phyloP scores from a whole-genome alignment of 1,284 basidiomycete species.

The Cryptococcus depauperatus region DNA sequence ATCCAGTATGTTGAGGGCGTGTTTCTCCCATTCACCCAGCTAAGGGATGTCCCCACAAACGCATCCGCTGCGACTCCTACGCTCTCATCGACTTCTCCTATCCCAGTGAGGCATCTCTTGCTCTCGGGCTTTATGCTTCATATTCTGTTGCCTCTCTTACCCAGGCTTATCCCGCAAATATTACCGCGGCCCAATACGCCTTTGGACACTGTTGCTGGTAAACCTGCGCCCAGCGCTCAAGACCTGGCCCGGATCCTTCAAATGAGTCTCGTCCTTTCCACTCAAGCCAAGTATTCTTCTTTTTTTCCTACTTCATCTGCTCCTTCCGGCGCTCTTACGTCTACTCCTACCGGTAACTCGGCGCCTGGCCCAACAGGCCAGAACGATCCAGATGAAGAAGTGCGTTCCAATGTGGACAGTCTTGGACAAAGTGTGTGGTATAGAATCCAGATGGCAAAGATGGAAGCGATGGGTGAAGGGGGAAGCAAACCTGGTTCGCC shows the following conservation, averaged over 20 bases:
- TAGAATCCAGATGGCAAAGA: constrained; percentile 16
- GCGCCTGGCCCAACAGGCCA: background rate
- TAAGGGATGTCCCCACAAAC: constrained; percentile 23
- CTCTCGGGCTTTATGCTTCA: constrained; percentile 44
- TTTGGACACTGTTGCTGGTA: too few relatives aligned
- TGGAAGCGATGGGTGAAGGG: constrained; percentile 1
- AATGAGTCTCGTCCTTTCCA: constrained; percentile 43
- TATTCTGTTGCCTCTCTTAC: constrained; percentile 42
- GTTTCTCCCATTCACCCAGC: constrained; percentile 35
- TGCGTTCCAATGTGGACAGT: constrained; percentile 30
- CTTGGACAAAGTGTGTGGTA: constrained; percentile 32
- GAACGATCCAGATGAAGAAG: constrained; percentile 27
- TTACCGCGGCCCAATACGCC: constrained; percentile 1
- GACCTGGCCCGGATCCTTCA: constrained; percentile 40
- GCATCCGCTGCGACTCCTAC: constrained; percentile 8
- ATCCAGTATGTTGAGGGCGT: constrained; percentile 46
- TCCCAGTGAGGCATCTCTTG: constrained; percentile 41
- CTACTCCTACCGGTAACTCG: too few relatives aligned
- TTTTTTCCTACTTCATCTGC: constrained; percentile 24
- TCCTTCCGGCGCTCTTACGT: constrained; percentile 7
- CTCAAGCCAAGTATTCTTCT: constrained; percentile 38
- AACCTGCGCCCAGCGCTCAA: constrained; percentile 14
- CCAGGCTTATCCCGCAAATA: constrained; percentile 31
- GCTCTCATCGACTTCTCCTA: constrained; percentile 16
- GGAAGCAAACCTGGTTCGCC: constrained; percentile 4